Evolutionary conservation across 495 filamentous ascomycete genomes (phyloP).

Genomic region (Penicillium longicatenatum): DNA sequence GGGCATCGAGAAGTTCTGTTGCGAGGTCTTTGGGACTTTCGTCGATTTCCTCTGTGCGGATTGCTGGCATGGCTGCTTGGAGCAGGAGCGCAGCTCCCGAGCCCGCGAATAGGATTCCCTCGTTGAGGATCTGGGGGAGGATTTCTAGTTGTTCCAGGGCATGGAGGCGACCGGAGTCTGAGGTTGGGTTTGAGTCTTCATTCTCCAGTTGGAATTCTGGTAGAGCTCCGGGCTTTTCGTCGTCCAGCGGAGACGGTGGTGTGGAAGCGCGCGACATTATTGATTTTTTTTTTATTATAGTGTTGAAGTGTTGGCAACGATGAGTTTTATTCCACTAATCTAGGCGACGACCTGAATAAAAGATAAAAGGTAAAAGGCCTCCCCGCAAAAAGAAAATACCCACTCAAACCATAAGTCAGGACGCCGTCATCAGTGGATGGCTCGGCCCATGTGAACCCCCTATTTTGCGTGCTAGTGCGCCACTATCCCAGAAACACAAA

Average conservation of each 20-base stretch:
- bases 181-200: constrained; percentile 9
- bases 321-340: neutral
- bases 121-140: constrained; percentile 43
- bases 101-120: constrained; percentile 44
- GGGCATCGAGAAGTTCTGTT: constrained; percentile 35
- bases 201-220: constrained; percentile 9
- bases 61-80: constrained; percentile 42
- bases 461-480: neutral
- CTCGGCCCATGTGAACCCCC: constrained; percentile 20
- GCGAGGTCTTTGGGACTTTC: constrained; percentile 28
- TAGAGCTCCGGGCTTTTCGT: constrained; percentile 24
- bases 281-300: neutral
- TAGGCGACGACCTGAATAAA: too few species aligned
- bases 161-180: constrained; percentile 26
- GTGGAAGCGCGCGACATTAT: constrained; percentile 21
- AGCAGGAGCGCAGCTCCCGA: constrained; percentile 41
- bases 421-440: neutral
- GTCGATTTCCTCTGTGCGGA: constrained; percentile 23
- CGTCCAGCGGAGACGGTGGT: constrained; percentile 21
- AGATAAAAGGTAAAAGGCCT: neutral
- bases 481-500: neutral
- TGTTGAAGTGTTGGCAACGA: neutral
- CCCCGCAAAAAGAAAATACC: neutral
- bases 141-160: constrained; percentile 40
- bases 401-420: neutral